Base-by-base conservation (phyloP, 441 rosid genomes). In the Populus tomentosa region DNA sequence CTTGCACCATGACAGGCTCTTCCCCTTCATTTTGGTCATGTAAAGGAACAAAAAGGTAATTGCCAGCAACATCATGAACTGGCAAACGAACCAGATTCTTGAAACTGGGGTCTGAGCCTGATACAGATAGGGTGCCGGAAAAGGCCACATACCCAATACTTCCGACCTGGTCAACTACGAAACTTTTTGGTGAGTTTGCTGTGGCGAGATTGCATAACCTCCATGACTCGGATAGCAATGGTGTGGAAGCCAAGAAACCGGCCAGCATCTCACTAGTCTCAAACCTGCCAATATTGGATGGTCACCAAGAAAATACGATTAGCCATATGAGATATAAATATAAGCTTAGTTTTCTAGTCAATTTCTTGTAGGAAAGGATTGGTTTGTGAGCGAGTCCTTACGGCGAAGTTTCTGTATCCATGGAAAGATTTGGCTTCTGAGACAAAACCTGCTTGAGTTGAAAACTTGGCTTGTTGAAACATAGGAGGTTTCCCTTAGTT, bases 241-340 rank as follows among this genome's bases (percentile, higher is more conserved):
- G 84, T 26, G 91, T 90, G 9, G 98, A 88, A 5, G 87, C 86
- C 77, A 89, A 9, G 73, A 87, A 83, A 33, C 78, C 78, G 7
- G 97, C 95, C 70, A 86, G 82, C 79, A 87, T 82, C 89, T 89
- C 98, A 77, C 94, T 84, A 69, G 87, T 88, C 84, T 90, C 97
- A 78, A 85, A 90, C 76, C 91, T 77, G 79, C 28, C 33, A 8
- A 18, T 24, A 21, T 3, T 23, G 6, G 7, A 26, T 10, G 10
- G 2, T 21, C 36, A 68, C 11, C 6, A 1, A 46, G 56, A 46
- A 46, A 14, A 46, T 14, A 46, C 1, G 6, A 46, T 46, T 14
- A 46, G 56, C 56, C 5, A 46, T 14, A 14, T 46, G 20, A 72
- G 9, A 9, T 35, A 6, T 75, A 30, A 23, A 50, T 3, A 10